Conservation (phyloP, 179 eudicot species). For the Heliamphora ciliata region DNA sequence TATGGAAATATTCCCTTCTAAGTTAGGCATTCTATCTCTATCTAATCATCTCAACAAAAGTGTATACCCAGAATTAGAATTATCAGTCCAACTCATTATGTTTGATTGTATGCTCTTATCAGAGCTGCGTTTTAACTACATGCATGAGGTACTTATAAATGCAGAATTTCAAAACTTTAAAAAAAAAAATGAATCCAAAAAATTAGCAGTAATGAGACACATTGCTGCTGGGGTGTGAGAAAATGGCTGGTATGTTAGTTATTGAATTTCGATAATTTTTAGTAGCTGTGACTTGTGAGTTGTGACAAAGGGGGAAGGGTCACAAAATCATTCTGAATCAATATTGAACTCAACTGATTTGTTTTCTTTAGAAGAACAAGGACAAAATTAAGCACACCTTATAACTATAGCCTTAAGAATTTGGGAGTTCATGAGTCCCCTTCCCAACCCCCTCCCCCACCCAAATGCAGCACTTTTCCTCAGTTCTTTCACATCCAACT, state of each 20-base stretch:
- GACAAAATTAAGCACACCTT: not conserved
- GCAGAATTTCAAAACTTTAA: not conserved
- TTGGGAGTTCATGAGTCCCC: not conserved
- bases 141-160: not conserved
- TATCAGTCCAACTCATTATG: not conserved
- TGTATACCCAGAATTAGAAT: not conserved
- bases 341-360: not conserved
- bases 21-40: not conserved
- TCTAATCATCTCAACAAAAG: not conserved
- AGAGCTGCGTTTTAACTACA: not conserved
- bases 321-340: not conserved
- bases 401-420: not conserved
- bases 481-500: not conserved
- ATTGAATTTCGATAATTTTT: not conserved
- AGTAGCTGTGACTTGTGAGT: no score
- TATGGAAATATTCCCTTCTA: not conserved
- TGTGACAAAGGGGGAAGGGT: no score
- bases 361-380: not conserved
- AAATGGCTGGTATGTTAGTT: not conserved
- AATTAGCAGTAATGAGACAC: not conserved
- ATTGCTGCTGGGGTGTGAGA: not conserved
- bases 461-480: not conserved
- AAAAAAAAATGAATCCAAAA: not conserved
- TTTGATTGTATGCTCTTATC: not conserved
- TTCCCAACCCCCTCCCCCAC: not conserved